These are phyloP conservation scores for Scheffersomyces ergatensis DNA, from an alignment of 805 yeast species.

Conservation along the genomic window DNA sequence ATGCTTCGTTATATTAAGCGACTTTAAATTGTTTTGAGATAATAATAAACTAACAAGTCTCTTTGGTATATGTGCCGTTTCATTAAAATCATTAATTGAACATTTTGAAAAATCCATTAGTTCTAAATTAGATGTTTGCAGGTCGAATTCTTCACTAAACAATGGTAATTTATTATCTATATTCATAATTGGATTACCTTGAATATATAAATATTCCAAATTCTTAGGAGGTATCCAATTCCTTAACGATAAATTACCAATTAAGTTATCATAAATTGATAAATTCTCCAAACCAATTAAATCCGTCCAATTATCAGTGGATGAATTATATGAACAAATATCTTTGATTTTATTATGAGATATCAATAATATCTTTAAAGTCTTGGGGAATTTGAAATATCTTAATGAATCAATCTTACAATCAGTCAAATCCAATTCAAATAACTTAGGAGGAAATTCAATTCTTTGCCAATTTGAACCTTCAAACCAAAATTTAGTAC, in stretches of 20 bases:
- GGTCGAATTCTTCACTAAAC: not conserved
- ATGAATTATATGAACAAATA: not conserved
- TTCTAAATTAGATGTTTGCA: not conserved
- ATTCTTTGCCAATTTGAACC: not conserved
- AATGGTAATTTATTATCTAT: not conserved
- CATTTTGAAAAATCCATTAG: not conserved
- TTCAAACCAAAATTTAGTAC: not conserved
- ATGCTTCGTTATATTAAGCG: not conserved
- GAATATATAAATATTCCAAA: not conserved
- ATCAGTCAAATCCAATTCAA: not conserved
- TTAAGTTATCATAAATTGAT: not conserved
- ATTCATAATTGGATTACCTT: not conserved
- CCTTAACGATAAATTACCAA: not conserved
- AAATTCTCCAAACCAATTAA: not conserved
- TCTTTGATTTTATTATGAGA: slow-evolving; percentile 1
- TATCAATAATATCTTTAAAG: not conserved
- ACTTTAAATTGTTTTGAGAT: not conserved
- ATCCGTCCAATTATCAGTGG: not conserved
- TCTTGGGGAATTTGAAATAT: not conserved
- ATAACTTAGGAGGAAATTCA: not conserved
- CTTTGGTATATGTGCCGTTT: not conserved
- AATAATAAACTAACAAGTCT: not conserved
- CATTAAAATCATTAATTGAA: not conserved
- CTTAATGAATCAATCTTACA: slow-evolving; percentile 1
- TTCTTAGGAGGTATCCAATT: not conserved